Percentiles rank a stretch among this genome's conserved stretches.
Conservation (phyloP, 768 basidiomycete species). For the Suillus subaureus region DNA sequence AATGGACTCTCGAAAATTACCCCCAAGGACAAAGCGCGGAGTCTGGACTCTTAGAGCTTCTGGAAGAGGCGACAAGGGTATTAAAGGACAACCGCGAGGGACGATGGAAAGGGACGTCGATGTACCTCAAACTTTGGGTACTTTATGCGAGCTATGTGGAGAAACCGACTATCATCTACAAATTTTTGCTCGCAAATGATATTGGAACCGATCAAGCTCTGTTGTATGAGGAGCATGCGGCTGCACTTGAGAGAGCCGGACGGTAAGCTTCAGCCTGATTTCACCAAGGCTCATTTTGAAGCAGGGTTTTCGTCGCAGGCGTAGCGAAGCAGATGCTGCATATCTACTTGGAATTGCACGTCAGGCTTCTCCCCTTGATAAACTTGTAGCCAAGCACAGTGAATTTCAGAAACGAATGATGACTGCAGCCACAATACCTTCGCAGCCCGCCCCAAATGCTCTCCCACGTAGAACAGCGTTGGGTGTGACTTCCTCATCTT, state of each 20-base stretch:
- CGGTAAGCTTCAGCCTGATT: constrained; percentile 54
- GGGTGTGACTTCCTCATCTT: constrained; percentile 41
- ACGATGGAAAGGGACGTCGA: constrained; percentile 75
- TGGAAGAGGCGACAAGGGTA: constrained; percentile 89
- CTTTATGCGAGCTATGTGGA: constrained; percentile 93
- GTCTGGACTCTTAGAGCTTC: constrained; percentile 86
- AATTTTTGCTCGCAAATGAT: constrained; percentile 88
- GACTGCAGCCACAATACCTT: constrained; percentile 44
- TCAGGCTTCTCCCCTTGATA: constrained; percentile 78
- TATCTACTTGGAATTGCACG: constrained; percentile 89
- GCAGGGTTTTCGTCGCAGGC: constrained; percentile 45
- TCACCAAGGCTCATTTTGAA: constrained; percentile 31
- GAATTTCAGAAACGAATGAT: constrained; percentile 96
- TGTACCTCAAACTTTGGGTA: constrained; percentile 93
- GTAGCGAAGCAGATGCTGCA: constrained; percentile 85
- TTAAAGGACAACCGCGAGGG: constrained; percentile 78
- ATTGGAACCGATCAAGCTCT: constrained; percentile 81
- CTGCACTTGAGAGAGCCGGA: constrained; percentile 78
- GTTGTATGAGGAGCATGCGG: constrained; percentile 92
- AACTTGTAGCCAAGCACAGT: constrained; percentile 71
- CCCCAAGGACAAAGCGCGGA: constrained; percentile 90
- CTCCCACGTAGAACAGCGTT: constrained; percentile 47
- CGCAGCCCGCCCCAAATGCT: constrained; percentile 38
- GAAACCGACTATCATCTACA: constrained; percentile 84
- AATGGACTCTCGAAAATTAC: constrained; percentile 94